A percentile compares a stretch with the other conserved stretches of the same genome.
These are phyloP conservation scores for Dimocarpus longan DNA, from an alignment of 345 rosid genomes.

Conservation along the genomic window DNA sequence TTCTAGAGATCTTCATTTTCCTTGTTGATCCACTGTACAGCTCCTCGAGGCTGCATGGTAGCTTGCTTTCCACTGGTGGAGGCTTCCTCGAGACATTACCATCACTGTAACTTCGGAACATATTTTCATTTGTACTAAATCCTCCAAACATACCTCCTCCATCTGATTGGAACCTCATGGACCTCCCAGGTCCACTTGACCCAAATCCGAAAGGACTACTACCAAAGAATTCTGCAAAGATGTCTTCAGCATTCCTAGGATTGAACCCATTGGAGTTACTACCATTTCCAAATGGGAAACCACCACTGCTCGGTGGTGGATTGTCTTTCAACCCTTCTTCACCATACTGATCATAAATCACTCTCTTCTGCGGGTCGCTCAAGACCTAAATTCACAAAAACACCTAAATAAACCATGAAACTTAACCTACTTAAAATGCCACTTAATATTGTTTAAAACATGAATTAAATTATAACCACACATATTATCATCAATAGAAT, in stretches of 20 bases:
- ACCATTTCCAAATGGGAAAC: conserved; percentile 36
- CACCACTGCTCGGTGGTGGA: conserved; percentile 63
- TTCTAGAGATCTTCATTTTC: conserved; percentile 98
- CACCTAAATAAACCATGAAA: conserved; percentile 6
- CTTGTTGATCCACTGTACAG: conserved; percentile 85
- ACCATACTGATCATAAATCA: conserved; percentile 78
- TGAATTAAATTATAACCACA: not conserved
- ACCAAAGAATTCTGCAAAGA: conserved; percentile 93
- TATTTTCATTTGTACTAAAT: conserved; percentile 52
- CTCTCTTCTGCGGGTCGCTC: conserved; percentile 87
- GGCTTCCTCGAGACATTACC: conserved; percentile 65
- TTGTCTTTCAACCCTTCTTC: conserved; percentile 91
- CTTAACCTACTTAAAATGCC: not conserved
- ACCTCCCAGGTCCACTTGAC: conserved; percentile 68
- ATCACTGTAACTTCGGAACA: conserved; percentile 68
- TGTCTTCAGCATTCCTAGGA: conserved; percentile 96
- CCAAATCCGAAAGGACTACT: conserved; percentile 87
- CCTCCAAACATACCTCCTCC: conserved; percentile 69
- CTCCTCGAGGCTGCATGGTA: conserved; percentile 94
- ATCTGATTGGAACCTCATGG: conserved; percentile 75
- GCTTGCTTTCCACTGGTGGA: conserved; percentile 85
- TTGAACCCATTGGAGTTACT: conserved; percentile 64
- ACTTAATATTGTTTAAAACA: not conserved
- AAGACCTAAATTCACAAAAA: conserved; percentile 56
- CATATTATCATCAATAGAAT: not conserved